Evolutionary conservation across 208 protist species (phyloP).

Genomic region (Naegleria lovaniensis): DNA sequence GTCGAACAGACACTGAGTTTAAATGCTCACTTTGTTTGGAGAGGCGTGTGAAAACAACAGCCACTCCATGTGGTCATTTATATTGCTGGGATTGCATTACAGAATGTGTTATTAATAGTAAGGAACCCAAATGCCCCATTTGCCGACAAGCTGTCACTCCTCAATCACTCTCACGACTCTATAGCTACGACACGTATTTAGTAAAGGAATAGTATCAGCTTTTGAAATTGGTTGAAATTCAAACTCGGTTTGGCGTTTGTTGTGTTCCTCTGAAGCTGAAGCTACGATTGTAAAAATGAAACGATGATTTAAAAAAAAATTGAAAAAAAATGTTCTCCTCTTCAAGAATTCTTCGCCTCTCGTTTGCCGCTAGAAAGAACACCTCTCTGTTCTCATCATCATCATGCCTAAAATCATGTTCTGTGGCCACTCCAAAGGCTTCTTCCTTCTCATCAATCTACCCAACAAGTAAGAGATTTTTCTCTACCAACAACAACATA

Average conservation of each 20-base stretch:
- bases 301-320: no score
- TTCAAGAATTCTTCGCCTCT: no score
- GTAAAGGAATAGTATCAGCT: neutral
- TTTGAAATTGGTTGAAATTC: no score
- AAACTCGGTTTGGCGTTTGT: no score
- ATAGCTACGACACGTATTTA: neutral
- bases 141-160: conserved; percentile 12
- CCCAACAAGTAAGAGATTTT: neutral
- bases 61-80: conserved; percentile 19
- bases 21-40: conserved; percentile 18
- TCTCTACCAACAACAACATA: neutral
- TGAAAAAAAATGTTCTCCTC: no score
- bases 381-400: no score
- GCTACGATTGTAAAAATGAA: no score
- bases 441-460: no score
- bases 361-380: no score
- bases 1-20: neutral
- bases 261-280: no score
- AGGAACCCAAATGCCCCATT: conserved; percentile 8
- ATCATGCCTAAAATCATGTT: no score
- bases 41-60: conserved; percentile 8
- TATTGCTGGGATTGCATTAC: conserved; percentile 19
- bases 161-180: neutral
- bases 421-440: no score
- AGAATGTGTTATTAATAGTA: neutral